Base-by-base conservation (phyloP, 192 early-diverging fungal species). In the Coemansia sp. region DNA sequence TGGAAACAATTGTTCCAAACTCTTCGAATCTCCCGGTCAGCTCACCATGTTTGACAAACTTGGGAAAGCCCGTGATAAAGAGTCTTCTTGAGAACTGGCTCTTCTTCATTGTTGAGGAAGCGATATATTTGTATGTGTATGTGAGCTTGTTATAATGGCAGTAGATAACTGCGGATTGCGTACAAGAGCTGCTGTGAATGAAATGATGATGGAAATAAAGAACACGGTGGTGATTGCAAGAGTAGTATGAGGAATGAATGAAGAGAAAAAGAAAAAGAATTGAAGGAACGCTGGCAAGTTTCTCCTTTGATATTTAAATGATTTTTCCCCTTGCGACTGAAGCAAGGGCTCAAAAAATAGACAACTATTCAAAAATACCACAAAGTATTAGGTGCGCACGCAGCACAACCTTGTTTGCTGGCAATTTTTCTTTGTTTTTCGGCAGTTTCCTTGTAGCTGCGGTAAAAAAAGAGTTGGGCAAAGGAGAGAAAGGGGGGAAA, bases 1-100 rank as follows among this genome's bases (percentile, higher is more conserved):
- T 69, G 17, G 61, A 64, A 34, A 69, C 55, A 55, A 76, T 66
- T 43, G 55, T 59, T 49, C 73, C 73, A 66, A 62, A 58, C 68
- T 67, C 67, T 69, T 76, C 73, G 65, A 76, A 76, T 38, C 52
- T 50, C 42, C 50, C 50, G 15, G 55, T 55, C 15, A 76, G 67
- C 43, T 66, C 67, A 3, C 58, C 67, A 34, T 66, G 73, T 8
- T 59, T 38, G 33, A 76, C 50, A 22, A 37, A 55, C 11, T 34
- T 53, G 12, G 59, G 48, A 22, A 68, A 76, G 9, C 73, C 73
- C 15, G 67, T 65, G 14, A 69, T 58, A 47, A 69, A 76, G n/a
- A 76, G 62, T 43, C 46, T 60, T 11, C 62, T 48, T 18, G 66
- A 68, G 30, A 58, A 74, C 22, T 61, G 47, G 22, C 47, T 42